Evolutionary conservation across 352 stramenopile genomes (phyloP).

Genomic region (Phytophthora constricta): DNA sequence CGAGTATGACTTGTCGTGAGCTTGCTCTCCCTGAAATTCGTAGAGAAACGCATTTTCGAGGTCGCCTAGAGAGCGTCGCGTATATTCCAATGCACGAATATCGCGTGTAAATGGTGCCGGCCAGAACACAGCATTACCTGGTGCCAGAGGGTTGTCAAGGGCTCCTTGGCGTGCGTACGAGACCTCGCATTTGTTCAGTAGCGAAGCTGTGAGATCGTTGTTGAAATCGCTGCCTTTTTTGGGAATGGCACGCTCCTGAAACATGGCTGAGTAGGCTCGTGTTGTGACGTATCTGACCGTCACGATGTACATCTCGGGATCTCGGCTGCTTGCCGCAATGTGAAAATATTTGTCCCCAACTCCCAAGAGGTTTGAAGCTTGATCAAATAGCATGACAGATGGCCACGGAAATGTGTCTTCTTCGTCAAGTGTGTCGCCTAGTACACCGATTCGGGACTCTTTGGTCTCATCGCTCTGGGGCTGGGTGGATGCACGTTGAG

Average conservation of each 20-base stretch:
- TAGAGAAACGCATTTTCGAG: constrained; percentile 60
- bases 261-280: constrained; percentile 37
- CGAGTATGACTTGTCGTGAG: constrained; percentile 46
- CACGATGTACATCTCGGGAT: constrained; percentile 63
- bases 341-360: constrained; percentile 58
- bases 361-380: constrained; percentile 46
- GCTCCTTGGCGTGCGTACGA: constrained; percentile 53
- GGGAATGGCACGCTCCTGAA: constrained; percentile 33
- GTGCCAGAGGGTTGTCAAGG: constrained; percentile 18
- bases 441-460: background rate
- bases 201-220: constrained; percentile 8
- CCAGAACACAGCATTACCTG: constrained; percentile 58
- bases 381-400: constrained; percentile 50
- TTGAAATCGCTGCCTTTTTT: constrained; percentile 15
- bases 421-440: constrained; percentile 8
- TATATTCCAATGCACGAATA: constrained; percentile 51
- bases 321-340: constrained; percentile 50
- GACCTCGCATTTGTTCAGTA: constrained; percentile 34
- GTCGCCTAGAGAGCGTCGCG: constrained; percentile 39
- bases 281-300: constrained; percentile 35
- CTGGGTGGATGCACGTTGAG: constrained; percentile 7
- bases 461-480: constrained; percentile 4
- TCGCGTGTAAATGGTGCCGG: constrained; percentile 42
- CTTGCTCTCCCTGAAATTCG: constrained; percentile 60
- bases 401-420: constrained; percentile 30